Conservation (phyloP, 2,329 filamentous ascomycete species). For the Fusarium duplospermum region DNA sequence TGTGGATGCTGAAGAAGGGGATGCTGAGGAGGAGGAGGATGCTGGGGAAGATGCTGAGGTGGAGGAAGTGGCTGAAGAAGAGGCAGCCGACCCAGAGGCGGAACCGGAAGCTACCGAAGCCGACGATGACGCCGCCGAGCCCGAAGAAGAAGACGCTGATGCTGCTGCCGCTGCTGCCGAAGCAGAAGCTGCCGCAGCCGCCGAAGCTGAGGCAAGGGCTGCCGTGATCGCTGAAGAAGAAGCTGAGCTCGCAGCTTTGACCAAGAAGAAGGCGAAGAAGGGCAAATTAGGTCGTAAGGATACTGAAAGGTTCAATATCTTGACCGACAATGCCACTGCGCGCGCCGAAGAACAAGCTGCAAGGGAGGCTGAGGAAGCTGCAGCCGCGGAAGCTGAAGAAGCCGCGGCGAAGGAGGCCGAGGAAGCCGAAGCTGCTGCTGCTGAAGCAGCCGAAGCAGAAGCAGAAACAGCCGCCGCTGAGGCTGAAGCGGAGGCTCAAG, state of each 20-base stretch:
- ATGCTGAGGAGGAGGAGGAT: not conserved
- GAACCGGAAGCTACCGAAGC: conserved; percentile 30
- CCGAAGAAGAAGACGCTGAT: conserved; percentile 13
- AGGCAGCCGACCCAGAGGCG: not conserved
- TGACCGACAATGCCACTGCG: conserved; percentile 27
- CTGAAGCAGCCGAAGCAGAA: conserved; percentile 19
- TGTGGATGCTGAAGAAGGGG: conserved; percentile 9
- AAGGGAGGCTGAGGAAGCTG: conserved; percentile 40
- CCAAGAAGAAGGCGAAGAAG: conserved; percentile 53
- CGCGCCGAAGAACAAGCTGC: conserved; percentile 36
- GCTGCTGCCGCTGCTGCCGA: conserved; percentile 41
- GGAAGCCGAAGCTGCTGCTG: not conserved
- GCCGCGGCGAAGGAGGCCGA: not conserved
- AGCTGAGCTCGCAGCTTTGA: conserved; percentile 55
- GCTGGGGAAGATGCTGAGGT: conserved; percentile 15
- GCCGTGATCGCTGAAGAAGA: conserved; percentile 43
- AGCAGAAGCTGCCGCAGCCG: not conserved
- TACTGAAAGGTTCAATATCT: conserved; percentile 29
- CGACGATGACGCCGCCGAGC: conserved; percentile 36
- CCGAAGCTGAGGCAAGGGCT: conserved; percentile 34
- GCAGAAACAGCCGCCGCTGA: conserved; percentile 36
- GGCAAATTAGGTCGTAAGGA: conserved; percentile 41
- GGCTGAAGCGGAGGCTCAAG: conserved; percentile 1
- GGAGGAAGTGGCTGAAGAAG: not conserved
- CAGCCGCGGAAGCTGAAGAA: conserved; percentile 42